Evolutionary conservation across 2,329 filamentous ascomycete genomes (phyloP), one percentile per base, ranked within the genome.

Genomic region (Hypoxylon sp.): DNA sequence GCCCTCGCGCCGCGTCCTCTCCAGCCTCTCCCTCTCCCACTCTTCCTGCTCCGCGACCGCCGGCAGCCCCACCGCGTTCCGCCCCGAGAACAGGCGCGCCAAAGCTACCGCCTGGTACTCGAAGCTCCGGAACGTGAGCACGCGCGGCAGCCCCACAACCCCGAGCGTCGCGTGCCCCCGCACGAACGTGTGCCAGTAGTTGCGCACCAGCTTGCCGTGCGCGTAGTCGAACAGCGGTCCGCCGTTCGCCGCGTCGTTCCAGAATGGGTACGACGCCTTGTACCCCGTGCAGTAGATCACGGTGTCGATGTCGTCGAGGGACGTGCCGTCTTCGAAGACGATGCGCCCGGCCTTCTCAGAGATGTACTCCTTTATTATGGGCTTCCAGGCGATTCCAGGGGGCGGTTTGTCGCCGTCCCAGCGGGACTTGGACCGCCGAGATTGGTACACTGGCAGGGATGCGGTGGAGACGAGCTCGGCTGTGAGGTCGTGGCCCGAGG

Each of bases 81-180:
- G 77, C 0, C 79, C 79, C 0, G 85, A 77, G 71, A 83, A 87
- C 0, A 86, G 71, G 1, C 86, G 79, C 2, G 86, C 85, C 0
- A 88, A 75, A 1, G 86, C 85, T 44, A 88, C 78, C 1, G 85
- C 85, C 73, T 88, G 86, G 67, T 88, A 88, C 73, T 88, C 86
- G 67, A 88, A 88, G 37, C 83, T 84, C 6, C 86, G 76, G 63
- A 88, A 88, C 0, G 85, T 87, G 11, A 86, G 74, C 0, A 83
- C 82, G 0, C 85, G 81, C 1, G 85, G 86, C 5, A 88, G 73
- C 0, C 87, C 87, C 0, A 89, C 81, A 10, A 88, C 77, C 0
- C 80, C 87, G 0, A 90, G 76, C 0, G 83, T 85, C 0, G 81
- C 75, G 44, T 83, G 82, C 22, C 83, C 81, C 1, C 79, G 82